Evolutionary conservation across 2,329 filamentous ascomycete genomes (phyloP), one percentile per base, ranked within the genome.

Genomic region (Aspergillus arachidicola): DNA sequence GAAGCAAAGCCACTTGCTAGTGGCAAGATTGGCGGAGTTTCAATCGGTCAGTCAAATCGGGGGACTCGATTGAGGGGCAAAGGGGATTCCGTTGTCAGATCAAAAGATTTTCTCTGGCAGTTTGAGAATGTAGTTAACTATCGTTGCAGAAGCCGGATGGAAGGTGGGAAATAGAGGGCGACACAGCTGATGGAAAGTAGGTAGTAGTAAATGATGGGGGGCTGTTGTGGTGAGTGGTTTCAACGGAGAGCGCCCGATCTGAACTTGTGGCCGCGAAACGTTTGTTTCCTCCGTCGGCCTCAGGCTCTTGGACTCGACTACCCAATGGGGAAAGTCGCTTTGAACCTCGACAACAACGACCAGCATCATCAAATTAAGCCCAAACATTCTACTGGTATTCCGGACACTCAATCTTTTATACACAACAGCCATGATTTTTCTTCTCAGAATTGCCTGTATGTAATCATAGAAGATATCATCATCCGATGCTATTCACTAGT

Each of bases 291-390:
- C 21, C 32, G 51, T 55, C 51, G 51, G 51, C 51, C 51, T 55
- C 51, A 55, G 51, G 51, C 51, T 55, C 30, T 28, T 21, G 51
- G 7, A 41, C 51, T 38, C 21, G 32, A 60, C 58, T 64, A 56
- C 68, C 68, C 36, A 65, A 68, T 66, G 34, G 59, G 65, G 68
- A 62, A 66, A 62, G 30, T 58, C 58, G 26, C 21, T 55, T 55
- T 55, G 32, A 2, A 21, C 51, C n/a, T 3, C 34, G n/a, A 55
- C 51, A 23, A 55, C 45, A 26, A 48, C 45, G 19, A 46, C n/a
- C 16, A 41, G 38, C 38, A 41, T n/a, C 38, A 3, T 3, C 38
- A 41, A 36, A 14, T 36, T 12, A 36, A 41, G 9, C 7, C 3
- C 7, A 41, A 41, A 9, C 7, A n/a, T 14, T 41, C 36, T 41